A percentile compares a stretch with the other conserved stretches of the same genome.
Conservation (phyloP, 2,329 filamentous ascomycete species). For the Hypoxylon sp. region DNA sequence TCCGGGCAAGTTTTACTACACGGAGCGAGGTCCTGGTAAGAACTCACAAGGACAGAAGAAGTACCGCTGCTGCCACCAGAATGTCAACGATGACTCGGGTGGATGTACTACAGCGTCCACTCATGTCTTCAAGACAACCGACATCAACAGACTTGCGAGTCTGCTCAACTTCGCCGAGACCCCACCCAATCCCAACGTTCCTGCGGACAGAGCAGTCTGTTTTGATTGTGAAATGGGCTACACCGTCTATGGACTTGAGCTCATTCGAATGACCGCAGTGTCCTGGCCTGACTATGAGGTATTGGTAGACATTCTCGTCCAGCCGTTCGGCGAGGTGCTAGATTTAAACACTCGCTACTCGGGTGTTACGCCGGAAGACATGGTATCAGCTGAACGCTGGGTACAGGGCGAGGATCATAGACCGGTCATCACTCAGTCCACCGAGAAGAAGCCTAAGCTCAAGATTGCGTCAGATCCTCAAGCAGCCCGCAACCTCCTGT, state of each 20-base stretch:
- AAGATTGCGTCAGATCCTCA: conserved; percentile 82
- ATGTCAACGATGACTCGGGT: conserved; percentile 71
- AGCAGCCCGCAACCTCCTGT: conserved; percentile 81
- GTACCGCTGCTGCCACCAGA: conserved; percentile 84
- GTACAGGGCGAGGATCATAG: conserved; percentile 50
- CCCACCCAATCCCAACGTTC: conserved; percentile 70
- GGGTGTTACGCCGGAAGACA: conserved; percentile 84
- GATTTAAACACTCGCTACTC: conserved; percentile 95
- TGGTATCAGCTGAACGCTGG: conserved; percentile 75
- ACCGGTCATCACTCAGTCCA: conserved; percentile 46
- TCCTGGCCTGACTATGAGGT: conserved; percentile 84
- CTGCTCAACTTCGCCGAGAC: conserved; percentile 86
- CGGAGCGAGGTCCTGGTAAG: conserved; percentile 68
- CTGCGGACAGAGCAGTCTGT: conserved; percentile 74
- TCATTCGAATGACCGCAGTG: conserved; percentile 89
- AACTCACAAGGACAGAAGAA: conserved; percentile 70
- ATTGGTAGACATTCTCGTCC: conserved; percentile 86
- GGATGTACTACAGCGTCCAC: conserved; percentile 79
- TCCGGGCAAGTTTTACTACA: conserved; percentile 76
- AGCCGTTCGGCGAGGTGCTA: conserved; percentile 84
- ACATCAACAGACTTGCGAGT: conserved; percentile 80
- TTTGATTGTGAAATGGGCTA: conserved; percentile 99
- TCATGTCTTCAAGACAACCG: conserved; percentile 90
- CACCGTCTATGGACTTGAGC: conserved; percentile 87
- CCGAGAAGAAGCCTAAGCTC: conserved; percentile 67